These are phyloP conservation scores for Microsporum canis DNA, from an alignment of 2,329 filamentous ascomycete genomes.

Conservation along the genomic window DNA sequence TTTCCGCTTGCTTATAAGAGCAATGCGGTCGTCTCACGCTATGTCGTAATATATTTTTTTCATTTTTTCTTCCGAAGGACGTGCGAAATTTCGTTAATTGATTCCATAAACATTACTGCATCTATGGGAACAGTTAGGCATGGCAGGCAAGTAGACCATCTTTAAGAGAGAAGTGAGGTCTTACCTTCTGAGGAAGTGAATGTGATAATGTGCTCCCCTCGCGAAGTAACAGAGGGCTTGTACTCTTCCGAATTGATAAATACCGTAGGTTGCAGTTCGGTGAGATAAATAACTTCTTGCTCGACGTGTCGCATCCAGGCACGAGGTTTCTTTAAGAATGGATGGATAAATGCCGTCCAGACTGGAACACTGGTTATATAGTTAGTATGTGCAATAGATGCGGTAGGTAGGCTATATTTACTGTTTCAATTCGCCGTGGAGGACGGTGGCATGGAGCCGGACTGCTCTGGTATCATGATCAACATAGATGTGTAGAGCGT, in stretches of 20 bases:
- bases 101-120: neutral
- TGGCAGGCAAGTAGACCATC: neutral
- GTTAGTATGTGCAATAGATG: neutral
- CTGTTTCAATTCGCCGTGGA: constrained; percentile 42
- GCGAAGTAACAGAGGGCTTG: constrained; percentile 25
- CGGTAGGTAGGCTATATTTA: constrained; percentile 17
- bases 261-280: constrained; percentile 42
- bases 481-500: constrained; percentile 44
- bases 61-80: neutral
- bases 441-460: constrained; percentile 46
- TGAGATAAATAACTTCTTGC: constrained; percentile 36
- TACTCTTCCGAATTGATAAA: constrained; percentile 42
- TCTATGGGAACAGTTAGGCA: neutral
- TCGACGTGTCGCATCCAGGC: constrained; percentile 39
- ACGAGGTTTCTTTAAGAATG: constrained; percentile 33
- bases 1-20: neutral
- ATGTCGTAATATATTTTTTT: neutral
- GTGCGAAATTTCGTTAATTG: neutral
- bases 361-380: constrained; percentile 40
- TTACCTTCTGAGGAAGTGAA: constrained; percentile 27
- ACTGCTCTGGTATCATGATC: constrained; percentile 43
- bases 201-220: constrained; percentile 31
- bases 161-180: neutral
- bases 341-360: constrained; percentile 49
- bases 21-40: neutral